Base-by-base conservation (phyloP, 2,329 filamentous ascomycete species). In the Phaeosphaeria sp. region DNA sequence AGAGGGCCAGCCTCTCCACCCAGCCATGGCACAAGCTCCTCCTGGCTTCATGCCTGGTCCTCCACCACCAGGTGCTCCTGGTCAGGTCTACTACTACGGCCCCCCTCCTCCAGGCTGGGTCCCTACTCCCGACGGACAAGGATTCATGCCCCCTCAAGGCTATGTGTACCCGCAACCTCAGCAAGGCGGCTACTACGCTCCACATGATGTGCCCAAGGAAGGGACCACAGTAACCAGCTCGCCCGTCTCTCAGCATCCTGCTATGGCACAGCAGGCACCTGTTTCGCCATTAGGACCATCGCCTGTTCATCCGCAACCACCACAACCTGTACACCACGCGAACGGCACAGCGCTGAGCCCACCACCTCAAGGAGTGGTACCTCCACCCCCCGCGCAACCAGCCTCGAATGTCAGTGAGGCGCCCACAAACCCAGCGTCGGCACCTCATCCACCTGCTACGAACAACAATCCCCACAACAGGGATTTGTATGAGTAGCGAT, bases 81-180 rank as follows among this genome's bases (percentile, higher is more conserved):
- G 66, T 4, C 66, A 67, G 36, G 66, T 68, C 6, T 67, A 58
- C 47, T 71, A 71, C 57, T 69, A 69, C 41, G 62, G 63, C 17
- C 65, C 65, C 41, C 64, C 62, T n/a, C 65, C 64, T 15, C 62
- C 63, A 17, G 67, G 66, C 4, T 69, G 59, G 61, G 53, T 65
- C 5, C 52, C 60, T 15, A 59, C 59, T 21, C 64, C 62, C 7
- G 61, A 68, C 27, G 68, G 68, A 15, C 62, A 56, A 41, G 58
- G 54, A 7, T 60, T 63, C 18, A 51, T 66, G 27, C 65, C 67
- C 7, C 55, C 59, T 1, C 67, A 67, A 48, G 67, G 66, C 25
- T 67, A 66, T 41, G 23, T 48, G 10, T 61, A 60, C 41, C 53
- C 57, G 6, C 47, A 47, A 17, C 56, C 54, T 3, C 63, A 63